Evolutionary conservation across 202 grass and related monocot genomes (phyloP), one percentile per base, ranked within the genome.

Genomic region (Alloteropsis angusta): DNA sequence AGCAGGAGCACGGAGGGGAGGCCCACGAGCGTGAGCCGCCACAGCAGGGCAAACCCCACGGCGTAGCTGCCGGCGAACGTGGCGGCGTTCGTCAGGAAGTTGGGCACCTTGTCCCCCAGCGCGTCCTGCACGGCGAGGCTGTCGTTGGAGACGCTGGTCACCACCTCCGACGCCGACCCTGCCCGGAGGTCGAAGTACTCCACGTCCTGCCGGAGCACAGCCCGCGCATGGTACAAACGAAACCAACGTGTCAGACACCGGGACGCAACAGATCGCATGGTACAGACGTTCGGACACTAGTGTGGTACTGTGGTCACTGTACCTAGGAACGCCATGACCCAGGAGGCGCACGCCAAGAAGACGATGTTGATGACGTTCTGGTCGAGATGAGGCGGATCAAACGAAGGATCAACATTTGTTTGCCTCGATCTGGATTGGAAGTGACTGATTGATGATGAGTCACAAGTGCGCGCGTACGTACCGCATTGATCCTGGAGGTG

Each of bases 131-230:
- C 88, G 11, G 82, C 79, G 2, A 92, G 89, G 59, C 79, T 90
- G 73, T 96, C 89, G 77, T 66, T 92, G 49, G 92, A 96, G 41
- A 96, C 89, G 77, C 92, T 84, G 38, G 92, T 74, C 44, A 96
- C 83, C 56, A 92, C 92, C 68, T 92, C 89, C 11, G 86, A 84
- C 10, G 92, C 78, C 2, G 87, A 86, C 0, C 84, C 89, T 0
- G 80, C 71, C 83, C 75, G 83, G 6, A 95, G 83, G 78, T 95
- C 92, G 44, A 95, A 95, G 80, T 91, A 95, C 89, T 91, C 92
- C 23, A 91, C 81, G 67, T 94, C 92, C 64, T 94, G 92, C 75
- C 92, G 81, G 59, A 94, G 77, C 55, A 94, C 92, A 23, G 88
- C 92, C 70, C 74, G 80, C n/a, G 28, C 28, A 30, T 3, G 28